Evolutionary conservation across 2,329 filamentous ascomycete genomes (phyloP), one percentile per base, ranked within the genome.

Genomic region (Pestalotiopsis sp.): DNA sequence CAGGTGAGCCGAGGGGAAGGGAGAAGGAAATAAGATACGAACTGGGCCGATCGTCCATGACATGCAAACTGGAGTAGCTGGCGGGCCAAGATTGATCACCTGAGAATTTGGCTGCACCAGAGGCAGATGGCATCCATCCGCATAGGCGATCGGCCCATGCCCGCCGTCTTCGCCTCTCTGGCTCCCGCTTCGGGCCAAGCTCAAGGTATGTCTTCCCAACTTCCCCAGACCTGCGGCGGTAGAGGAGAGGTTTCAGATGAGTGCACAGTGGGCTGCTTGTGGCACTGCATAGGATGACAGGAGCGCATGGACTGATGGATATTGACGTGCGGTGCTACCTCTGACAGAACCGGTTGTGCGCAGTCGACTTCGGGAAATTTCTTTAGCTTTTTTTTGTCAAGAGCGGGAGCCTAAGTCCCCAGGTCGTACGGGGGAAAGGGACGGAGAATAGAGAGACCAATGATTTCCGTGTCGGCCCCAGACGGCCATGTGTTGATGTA

Each of bases 361-460:
- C 79, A 77, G 73, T 76, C 72, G 78, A 78, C 76, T 77, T 77
- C 77, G 79, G 79, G 77, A 76, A 75, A 76, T 74, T 76, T 73
- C 70, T 73, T 74, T 73, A 25, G 20, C 36, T 68, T 74, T 74
- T 74, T 74, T 73, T 74, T 73, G 74, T 74, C 72, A 74, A 73
- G 70, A 73, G 76, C 73, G 75, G 73, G 73, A 75, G 72, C 72
- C 71, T 72, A 73, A 71, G 70, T 67, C 67, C 59, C 57, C 49
- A 58, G 61, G 78, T 81, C 58, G 71, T 74, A 80, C 78, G 70
- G 69, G 72, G 75, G 74, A 75, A 71, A 70, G 70, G 68, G 68
- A 69, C 76, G 76, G 75, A 76, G 74, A 77, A 75, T 52, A 52
- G 77, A 76, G 67, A 70, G 68, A 69, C 74, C 74, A 75, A 74